phyloP scores from a whole-genome alignment of 2,329 filamentous ascomycete species.

The Cercospora berteroae region DNA sequence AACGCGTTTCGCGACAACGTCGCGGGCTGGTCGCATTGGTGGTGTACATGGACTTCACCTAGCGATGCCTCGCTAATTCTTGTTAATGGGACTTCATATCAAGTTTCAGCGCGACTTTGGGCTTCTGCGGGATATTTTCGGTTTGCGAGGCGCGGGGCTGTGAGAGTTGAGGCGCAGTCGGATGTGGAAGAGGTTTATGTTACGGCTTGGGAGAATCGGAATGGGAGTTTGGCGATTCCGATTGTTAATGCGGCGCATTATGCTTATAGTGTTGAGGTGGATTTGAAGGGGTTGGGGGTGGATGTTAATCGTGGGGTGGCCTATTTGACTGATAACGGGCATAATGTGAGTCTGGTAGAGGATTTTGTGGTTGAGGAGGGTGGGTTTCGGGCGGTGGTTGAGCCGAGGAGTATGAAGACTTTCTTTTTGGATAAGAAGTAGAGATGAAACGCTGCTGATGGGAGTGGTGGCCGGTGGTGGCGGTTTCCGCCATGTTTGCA shows the following conservation, averaged over 20 bases:
- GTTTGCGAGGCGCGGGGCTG: background rate
- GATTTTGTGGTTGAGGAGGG: background rate
- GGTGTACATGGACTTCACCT: background rate
- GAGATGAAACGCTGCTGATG: background rate
- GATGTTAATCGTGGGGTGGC: background rate
- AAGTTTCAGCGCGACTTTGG: background rate
- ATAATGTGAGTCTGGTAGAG: background rate
- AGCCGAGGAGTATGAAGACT: background rate
- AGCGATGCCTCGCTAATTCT: background rate
- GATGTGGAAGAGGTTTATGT: constrained; percentile 1
- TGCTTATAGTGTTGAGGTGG: background rate
- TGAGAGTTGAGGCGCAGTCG: background rate
- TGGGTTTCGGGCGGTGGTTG: background rate
- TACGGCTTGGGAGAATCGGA: background rate
- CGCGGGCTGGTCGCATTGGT: background rate
- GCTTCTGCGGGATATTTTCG: background rate
- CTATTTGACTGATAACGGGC: background rate
- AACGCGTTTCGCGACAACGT: background rate
- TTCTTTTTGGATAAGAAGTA: background rate
- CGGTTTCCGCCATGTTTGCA: background rate
- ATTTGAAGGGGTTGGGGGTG: background rate
- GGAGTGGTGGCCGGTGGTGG: background rate
- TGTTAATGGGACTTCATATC: background rate
- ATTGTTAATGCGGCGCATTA: background rate
- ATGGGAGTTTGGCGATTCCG: background rate